Evolutionary conservation across 805 yeast species (phyloP), one percentile per base, ranked within the genome.

Genomic region (Ogataea angusta): DNA sequence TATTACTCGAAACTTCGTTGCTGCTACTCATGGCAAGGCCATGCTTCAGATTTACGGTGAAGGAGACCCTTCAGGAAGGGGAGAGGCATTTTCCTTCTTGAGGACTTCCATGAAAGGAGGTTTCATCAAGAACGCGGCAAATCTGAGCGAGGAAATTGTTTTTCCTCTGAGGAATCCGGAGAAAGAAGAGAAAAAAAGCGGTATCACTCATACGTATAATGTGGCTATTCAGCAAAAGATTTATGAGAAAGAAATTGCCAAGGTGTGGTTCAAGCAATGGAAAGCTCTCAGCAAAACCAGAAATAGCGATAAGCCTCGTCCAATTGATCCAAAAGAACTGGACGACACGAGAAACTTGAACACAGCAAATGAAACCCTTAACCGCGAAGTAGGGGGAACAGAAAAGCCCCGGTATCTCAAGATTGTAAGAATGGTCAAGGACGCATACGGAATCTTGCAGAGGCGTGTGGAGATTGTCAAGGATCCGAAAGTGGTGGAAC

Each of bases 81-180:
- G 95, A 2, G 85, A 87, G 49, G 95, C 91, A 0, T 85, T 85
- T 50, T 87, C 96, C 8, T 85, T 91, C 50, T 70, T 90, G 52
- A 76, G 90, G 49, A 85, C 96, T 0, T 87, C 97, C 0, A 95
- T 91, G 87, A 93, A 91, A 62, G 96, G 95, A 56, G 95, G 96
- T 2, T 91, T 91, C 62, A 57, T 61, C 24, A 57, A 51, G 30
- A 56, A 48, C 38, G 59, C 49, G 18, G 45, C 46, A 16, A 34
- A 26, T 14, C 30, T 30, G 16, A 46, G 43, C 15, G 51, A 50
- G 10, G 53, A 45, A 1, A 43, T 47, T 2, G 41, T 40, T 1
- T 34, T 52, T 7, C 45, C 60, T 1, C 52, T 59, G 2, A 47
- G 49, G n/a, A 40, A 46, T 2, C 16, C 25, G 8, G 48, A 54